Evolutionary conservation across 2,329 filamentous ascomycete species (phyloP).

Genomic region (Arthrobotrys sphaeroides): DNA sequence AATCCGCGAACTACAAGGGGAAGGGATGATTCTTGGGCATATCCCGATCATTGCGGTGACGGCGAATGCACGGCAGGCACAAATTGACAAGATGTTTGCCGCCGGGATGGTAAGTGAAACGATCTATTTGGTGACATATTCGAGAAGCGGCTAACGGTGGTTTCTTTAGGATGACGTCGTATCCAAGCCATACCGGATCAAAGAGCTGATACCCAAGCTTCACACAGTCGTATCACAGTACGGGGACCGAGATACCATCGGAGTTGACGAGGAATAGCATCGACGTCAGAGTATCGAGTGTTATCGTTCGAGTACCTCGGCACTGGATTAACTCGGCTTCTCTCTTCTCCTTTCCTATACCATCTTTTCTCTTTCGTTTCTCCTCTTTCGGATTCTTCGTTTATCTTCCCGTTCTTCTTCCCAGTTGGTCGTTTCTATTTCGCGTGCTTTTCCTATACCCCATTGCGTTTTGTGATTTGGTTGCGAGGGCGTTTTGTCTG

Average conservation of each 20-base stretch:
- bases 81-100: conserved; percentile 52
- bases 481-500: not conserved
- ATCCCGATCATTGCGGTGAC: conserved; percentile 65
- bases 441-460: conserved; percentile 31
- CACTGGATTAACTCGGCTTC: not conserved
- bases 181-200: conserved; percentile 51
- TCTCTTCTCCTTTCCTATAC: not conserved
- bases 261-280: conserved; percentile 8
- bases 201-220: conserved; percentile 48
- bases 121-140: not conserved
- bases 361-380: not conserved
- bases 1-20: conserved; percentile 60
- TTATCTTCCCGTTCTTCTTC: not conserved
- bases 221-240: conserved; percentile 41
- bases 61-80: conserved; percentile 61
- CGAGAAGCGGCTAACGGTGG: not conserved
- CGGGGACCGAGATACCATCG: not conserved
- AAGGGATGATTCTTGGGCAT: conserved; percentile 59
- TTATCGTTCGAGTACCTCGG: conserved; percentile 7
- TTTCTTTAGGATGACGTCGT: conserved; percentile 42
- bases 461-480: conserved; percentile 1
- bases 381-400: no score
- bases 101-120: conserved; percentile 44
- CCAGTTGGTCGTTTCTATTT: not conserved
- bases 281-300: conserved; percentile 1